phyloP scores from a whole-genome alignment of 192 early-diverging fungal genomes.

The Dimargaris verticillata region DNA sequence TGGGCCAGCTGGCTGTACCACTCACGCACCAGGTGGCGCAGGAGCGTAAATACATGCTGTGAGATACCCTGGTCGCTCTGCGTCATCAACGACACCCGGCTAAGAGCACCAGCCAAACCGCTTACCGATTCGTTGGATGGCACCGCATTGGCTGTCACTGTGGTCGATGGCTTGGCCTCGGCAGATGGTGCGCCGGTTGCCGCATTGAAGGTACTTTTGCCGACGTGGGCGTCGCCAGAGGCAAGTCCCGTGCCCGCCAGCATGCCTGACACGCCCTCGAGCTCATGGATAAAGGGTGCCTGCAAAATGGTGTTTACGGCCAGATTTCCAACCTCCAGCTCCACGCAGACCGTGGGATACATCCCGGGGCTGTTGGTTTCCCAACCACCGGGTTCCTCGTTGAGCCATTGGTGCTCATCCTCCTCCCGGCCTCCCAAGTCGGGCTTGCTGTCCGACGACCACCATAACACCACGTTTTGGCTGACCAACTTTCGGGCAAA shows the following conservation, averaged over 20 bases:
- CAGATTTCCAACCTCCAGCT: conserved; percentile 64
- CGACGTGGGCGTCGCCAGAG: neutral
- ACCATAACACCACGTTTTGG: conserved; percentile 83
- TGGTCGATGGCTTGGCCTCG: conserved; percentile 8
- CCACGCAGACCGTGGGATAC: conserved; percentile 68
- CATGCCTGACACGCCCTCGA: conserved; percentile 34
- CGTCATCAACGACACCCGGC: neutral
- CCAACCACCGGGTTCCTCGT: conserved; percentile 35
- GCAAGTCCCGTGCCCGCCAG: neutral
- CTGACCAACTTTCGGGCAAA: conserved; percentile 63
- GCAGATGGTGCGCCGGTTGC: conserved; percentile 19
- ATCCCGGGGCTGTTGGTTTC: conserved; percentile 63
- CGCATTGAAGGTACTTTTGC: conserved; percentile 11
- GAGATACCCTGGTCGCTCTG: conserved; percentile 18
- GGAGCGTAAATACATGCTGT: conserved; percentile 40
- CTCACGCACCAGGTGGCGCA: conserved; percentile 57
- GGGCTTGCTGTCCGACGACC: conserved; percentile 57
- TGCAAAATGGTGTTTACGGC: conserved; percentile 72
- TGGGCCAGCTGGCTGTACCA: conserved; percentile 60
- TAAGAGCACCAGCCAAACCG: neutral
- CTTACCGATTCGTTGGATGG: conserved; percentile 7
- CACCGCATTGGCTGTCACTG: neutral
- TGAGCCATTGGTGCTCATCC: conserved; percentile 48
- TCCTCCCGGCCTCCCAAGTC: conserved; percentile 77
- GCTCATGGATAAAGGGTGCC: conserved; percentile 54